Conservation (phyloP, 2,329 filamentous ascomycete genomes). For the Stagonosporopsis vannaccii region DNA sequence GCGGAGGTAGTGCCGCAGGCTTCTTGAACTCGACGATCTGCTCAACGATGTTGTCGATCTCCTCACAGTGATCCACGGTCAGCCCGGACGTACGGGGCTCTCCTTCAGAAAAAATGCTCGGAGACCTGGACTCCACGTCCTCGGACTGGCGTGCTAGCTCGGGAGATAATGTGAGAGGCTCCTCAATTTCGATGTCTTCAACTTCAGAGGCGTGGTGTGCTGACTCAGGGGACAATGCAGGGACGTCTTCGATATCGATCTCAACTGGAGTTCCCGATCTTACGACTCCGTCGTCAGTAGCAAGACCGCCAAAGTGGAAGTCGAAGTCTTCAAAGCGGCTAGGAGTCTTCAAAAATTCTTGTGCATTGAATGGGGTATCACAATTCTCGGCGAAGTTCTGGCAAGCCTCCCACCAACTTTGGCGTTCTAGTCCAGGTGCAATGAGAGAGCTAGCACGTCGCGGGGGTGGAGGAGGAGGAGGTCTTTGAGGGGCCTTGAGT, state of each 20-base stretch:
- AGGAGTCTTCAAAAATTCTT: slow-evolving; percentile 37
- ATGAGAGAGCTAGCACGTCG: slow-evolving; percentile 7
- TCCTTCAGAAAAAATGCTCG: slow-evolving; percentile 19
- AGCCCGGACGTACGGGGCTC: slow-evolving; percentile 4
- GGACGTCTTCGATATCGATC: slow-evolving; percentile 8
- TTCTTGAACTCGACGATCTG: slow-evolving; percentile 34
- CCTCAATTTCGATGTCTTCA: slow-evolving; percentile 20
- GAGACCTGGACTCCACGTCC: slow-evolving; percentile 2
- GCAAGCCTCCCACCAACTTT: slow-evolving; percentile 38
- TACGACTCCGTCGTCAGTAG: slow-evolving; percentile 12
- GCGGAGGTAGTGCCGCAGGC: slow-evolving; percentile 27
- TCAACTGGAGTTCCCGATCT: slow-evolving; percentile 24
- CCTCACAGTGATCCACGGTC: slow-evolving; percentile 1
- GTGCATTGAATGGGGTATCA: slow-evolving; percentile 34
- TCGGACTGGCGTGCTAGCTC: slow-evolving; percentile 20
- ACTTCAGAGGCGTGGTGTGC: slow-evolving; percentile 12
- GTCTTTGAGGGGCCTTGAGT: slow-evolving; percentile 20
- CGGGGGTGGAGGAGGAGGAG: slow-evolving; percentile 9
- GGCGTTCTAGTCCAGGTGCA: slow-evolving; percentile 4
- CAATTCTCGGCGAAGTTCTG: slow-evolving; percentile 38
- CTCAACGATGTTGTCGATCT: slow-evolving; percentile 33
- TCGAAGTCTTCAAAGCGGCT: slow-evolving; percentile 37
- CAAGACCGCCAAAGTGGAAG: slow-evolving; percentile 32
- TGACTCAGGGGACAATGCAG: slow-evolving; percentile 11
- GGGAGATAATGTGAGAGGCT: not conserved